Conservation (phyloP, 1,284 basidiomycete species). For the Marasmius sp. region DNA sequence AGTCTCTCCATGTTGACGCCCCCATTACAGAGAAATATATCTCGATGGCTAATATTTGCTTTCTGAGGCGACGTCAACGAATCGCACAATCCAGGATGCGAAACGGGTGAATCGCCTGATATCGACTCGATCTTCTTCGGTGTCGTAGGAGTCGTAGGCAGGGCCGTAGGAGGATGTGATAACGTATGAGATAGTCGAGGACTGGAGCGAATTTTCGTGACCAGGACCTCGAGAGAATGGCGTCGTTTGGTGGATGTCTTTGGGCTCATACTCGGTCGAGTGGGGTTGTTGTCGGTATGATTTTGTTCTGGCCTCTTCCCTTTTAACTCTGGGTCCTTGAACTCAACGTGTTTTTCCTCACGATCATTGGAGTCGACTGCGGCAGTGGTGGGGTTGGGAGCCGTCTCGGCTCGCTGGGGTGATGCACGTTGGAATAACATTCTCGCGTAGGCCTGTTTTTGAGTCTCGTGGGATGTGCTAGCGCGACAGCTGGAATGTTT, state of each 20-base stretch:
- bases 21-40: constrained; percentile 58
- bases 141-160: constrained; percentile 6
- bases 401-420: background rate
- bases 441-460: constrained; percentile 12
- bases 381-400: background rate
- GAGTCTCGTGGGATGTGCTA: background rate
- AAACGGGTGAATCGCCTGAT: constrained; percentile 52
- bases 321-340: background rate
- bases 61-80: constrained; percentile 32
- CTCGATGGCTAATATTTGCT: constrained; percentile 45
- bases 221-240: background rate
- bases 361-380: background rate
- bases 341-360: background rate
- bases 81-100: constrained; percentile 45
- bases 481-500: background rate
- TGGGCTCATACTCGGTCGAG: background rate
- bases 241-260: background rate
- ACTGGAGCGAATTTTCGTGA: background rate
- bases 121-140: constrained; percentile 41
- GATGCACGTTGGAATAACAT: background rate
- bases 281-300: background rate
- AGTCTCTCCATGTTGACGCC: constrained; percentile 63
- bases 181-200: background rate
- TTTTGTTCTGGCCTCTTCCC: background rate
- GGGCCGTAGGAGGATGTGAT: background rate